Percentiles rank a stretch among this genome's conserved stretches.
Evolutionary conservation across 164 flowering plant genomes (phyloP).

Genomic region (Chimonanthus salicifolius): DNA sequence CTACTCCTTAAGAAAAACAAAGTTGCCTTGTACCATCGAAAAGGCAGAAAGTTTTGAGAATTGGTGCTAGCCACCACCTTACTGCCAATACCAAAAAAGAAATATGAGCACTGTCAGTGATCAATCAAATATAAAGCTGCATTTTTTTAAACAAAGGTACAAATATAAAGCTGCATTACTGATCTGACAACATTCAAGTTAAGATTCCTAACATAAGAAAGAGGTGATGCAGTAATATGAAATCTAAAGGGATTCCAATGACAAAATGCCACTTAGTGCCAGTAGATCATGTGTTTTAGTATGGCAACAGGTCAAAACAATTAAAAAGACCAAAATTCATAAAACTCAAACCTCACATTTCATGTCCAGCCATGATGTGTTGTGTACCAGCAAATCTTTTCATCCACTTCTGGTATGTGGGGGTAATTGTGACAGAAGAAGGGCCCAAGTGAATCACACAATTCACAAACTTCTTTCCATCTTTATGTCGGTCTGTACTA

Average conservation of each 20-base stretch:
- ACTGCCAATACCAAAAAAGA: no score
- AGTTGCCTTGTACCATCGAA: no score
- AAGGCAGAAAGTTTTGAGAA: no score
- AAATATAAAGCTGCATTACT: no score
- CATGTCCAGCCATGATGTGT: constrained; percentile 96
- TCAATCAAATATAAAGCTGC: not conserved
- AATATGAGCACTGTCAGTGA: no score
- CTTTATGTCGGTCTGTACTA: constrained; percentile 13
- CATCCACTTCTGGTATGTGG: constrained; percentile 81
- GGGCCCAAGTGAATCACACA: constrained; percentile 87
- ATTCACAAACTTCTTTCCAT: constrained; percentile 46
- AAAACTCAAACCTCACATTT: constrained; percentile 37
- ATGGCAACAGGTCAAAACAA: not conserved
- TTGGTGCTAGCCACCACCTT: no score
- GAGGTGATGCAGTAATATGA: not conserved
- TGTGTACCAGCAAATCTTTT: constrained; percentile 72
- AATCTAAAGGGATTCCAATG: not conserved
- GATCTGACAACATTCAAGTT: no score
- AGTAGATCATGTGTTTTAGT: not conserved
- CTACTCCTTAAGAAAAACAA: no score
- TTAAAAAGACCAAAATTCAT: not conserved
- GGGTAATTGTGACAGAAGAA: constrained; percentile 35
- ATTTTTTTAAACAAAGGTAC: not conserved
- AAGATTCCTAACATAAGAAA: not conserved
- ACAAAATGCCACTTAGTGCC: not conserved